A percentile compares a stretch with the other conserved stretches of the same genome.
Evolutionary conservation across 2,329 filamentous ascomycete species (phyloP).

Genomic region (Fusarium beomiforme): DNA sequence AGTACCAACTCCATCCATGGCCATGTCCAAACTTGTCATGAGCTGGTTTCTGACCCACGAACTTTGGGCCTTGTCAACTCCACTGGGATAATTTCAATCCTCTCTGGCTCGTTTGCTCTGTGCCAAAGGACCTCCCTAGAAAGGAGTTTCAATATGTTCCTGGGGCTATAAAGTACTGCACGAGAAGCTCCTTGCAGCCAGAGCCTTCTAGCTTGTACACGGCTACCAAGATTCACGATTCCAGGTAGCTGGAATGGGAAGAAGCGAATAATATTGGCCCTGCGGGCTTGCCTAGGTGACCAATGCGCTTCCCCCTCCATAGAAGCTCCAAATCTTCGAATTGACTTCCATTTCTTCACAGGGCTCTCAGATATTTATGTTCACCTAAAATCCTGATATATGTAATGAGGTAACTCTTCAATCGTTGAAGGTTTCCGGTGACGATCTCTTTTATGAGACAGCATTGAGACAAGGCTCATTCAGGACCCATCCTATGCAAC

Average conservation of each 20-base stretch:
- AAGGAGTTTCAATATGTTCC: slow-evolving; percentile 3
- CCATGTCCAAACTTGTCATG: slow-evolving; percentile 16
- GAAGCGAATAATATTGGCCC: slow-evolving; percentile 21
- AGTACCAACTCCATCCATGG: slow-evolving; percentile 3
- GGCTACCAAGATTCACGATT: slow-evolving; percentile 4
- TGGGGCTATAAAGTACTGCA: background rate
- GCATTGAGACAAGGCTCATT: background rate
- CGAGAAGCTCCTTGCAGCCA: slow-evolving; percentile 10
- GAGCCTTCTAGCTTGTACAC: background rate
- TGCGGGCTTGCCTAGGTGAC: slow-evolving; percentile 16
- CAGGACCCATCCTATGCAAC: background rate
- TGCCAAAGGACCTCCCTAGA: background rate
- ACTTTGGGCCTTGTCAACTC: slow-evolving; percentile 18
- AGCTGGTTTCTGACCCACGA: slow-evolving; percentile 34
- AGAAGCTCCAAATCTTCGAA: slow-evolving; percentile 23
- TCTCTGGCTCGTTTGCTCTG: slow-evolving; percentile 10
- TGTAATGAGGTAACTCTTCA: slow-evolving; percentile 2
- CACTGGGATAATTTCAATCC: slow-evolving; percentile 29
- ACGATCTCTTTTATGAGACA: slow-evolving; percentile 16
- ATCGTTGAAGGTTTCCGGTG: slow-evolving; percentile 2
- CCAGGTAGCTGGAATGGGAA: slow-evolving; percentile 18
- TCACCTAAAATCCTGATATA: slow-evolving; percentile 12
- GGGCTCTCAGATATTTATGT: slow-evolving; percentile 22
- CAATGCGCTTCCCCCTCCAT: slow-evolving; percentile 4
- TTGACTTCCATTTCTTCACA: slow-evolving; percentile 26